These are phyloP conservation scores for Trypanosoma caninum DNA, from an alignment of 208 protist species.

Conservation along the genomic window DNA sequence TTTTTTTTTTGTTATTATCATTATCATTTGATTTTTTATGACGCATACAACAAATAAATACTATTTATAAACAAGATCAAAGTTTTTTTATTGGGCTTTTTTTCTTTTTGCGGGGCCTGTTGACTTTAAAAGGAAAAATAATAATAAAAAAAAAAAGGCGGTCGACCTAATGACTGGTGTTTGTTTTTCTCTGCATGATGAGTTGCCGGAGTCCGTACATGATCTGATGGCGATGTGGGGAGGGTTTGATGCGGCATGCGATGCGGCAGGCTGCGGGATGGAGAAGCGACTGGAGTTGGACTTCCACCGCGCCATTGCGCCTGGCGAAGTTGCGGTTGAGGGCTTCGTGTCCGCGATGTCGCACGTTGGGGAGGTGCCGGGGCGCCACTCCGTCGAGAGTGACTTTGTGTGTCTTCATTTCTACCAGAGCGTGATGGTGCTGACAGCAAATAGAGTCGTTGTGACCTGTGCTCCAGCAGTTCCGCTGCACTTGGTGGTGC, in stretches of 20 bases:
- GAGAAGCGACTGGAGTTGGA: slow-evolving; percentile 88
- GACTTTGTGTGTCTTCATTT: slow-evolving; percentile 45
- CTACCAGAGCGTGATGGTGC: slow-evolving; percentile 40
- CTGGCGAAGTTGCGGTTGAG: slow-evolving; percentile 24
- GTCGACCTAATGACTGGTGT: neutral
- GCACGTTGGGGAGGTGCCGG: slow-evolving; percentile 35
- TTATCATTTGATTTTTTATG: no score
- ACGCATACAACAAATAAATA: no score
- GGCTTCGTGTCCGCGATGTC: slow-evolving; percentile 42
- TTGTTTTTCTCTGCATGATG: slow-evolving; percentile 53
- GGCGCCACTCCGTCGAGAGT: slow-evolving; percentile 21
- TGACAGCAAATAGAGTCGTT: slow-evolving; percentile 44
- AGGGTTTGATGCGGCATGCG: slow-evolving; percentile 54
- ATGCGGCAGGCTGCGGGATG: slow-evolving; percentile 46
- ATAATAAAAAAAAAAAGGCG: neutral
- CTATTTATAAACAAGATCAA: no score
- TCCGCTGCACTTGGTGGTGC: slow-evolving; percentile 61
- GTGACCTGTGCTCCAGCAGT: slow-evolving; percentile 50
- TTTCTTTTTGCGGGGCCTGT: neutral
- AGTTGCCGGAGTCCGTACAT: slow-evolving; percentile 75
- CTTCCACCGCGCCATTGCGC: slow-evolving; percentile 33
- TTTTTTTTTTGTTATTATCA: no score
- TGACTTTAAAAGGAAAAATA: neutral
- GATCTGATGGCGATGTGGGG: slow-evolving; percentile 85
- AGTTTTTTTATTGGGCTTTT: no score